Evolutionary conservation across 139 green algal genomes (phyloP), one percentile per base, ranked within the genome.

Genomic region (Coelastrella sp.): DNA sequence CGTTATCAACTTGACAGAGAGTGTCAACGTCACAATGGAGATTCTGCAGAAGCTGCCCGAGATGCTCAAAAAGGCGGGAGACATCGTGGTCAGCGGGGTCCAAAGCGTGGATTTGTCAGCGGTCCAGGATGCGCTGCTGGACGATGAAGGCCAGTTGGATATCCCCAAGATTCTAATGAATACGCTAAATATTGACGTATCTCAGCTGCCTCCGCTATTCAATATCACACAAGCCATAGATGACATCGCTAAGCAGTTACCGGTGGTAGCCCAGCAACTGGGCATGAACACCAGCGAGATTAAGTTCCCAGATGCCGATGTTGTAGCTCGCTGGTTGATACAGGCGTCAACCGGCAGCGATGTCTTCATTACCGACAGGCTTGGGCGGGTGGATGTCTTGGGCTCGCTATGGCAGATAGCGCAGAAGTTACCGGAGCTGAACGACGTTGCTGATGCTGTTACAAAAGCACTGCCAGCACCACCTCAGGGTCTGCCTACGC

Each of bases 141-240:
- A 75, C 22, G 22, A 59, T n/a, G 81, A 77, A 11, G 81, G 81
- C 47, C 68, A 54, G n/a, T 11, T 86, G 60, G 81, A 86, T 22
- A 76, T 86, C 5, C 60, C 81, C 81, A 68, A 54, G 5, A 66
- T 86, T 3, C 54, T 86, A n/a, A 86, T 60, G 60, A 23, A n/a
- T 22, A 68, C 81, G 7, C 60, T 86, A n/a, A 86, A 86, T 57
- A 75, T 86, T 54, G 61, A 75, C 5, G 60, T 76, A 23, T 22
- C 68, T 8, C 68, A n/a, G 22, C 68, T 22, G 47, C 68, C 68
- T 6, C 68, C 68, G 22, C 68, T 17, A 32, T 17, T 17, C 16
- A 76, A 76, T 23, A 22, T 76, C 16, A 76, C 16, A 10, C 59
- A 74, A 22, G 22, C 76, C 3, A n/a, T 86, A n/a, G n/a, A 13